Evolutionary conservation across 2,329 filamentous ascomycete genomes (phyloP).

Genomic region (Aspergillus proliferans): DNA sequence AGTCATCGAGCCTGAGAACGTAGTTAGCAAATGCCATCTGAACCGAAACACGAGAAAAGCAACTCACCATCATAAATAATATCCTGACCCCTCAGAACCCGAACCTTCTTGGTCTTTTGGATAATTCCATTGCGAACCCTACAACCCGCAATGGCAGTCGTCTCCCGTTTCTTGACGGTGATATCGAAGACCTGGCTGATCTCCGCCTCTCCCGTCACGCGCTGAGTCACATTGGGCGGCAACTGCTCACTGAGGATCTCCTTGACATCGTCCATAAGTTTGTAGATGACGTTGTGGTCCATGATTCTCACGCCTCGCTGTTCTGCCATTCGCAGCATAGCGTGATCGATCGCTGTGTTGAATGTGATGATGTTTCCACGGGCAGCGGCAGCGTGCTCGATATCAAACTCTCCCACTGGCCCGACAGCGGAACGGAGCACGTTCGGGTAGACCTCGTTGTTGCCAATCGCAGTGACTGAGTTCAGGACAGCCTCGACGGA

Average conservation of each 20-base stretch:
- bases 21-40: background rate
- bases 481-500: conserved; percentile 86
- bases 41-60: conserved; percentile 6
- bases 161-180: conserved; percentile 64
- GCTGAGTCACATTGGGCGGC: conserved; percentile 58
- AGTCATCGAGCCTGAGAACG: conserved; percentile 59
- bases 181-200: conserved; percentile 79
- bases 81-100: conserved; percentile 65
- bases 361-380: conserved; percentile 77
- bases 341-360: conserved; percentile 64
- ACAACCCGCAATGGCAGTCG: conserved; percentile 75
- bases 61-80: conserved; percentile 74
- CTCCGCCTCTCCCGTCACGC: conserved; percentile 82
- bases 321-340: conserved; percentile 65
- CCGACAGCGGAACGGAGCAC: conserved; percentile 75
- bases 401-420: conserved; percentile 73
- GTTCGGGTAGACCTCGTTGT: conserved; percentile 71
- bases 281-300: conserved; percentile 65
- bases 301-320: conserved; percentile 68
- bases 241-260: conserved; percentile 63
- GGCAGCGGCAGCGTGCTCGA: conserved; percentile 77
- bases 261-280: conserved; percentile 45
- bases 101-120: conserved; percentile 56
- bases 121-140: conserved; percentile 78
- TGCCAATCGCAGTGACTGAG: conserved; percentile 71